These are phyloP conservation scores for Ampelocalamus luodianensis DNA, from an alignment of 176 grass and related monocot genomes.

Conservation along the genomic window DNA sequence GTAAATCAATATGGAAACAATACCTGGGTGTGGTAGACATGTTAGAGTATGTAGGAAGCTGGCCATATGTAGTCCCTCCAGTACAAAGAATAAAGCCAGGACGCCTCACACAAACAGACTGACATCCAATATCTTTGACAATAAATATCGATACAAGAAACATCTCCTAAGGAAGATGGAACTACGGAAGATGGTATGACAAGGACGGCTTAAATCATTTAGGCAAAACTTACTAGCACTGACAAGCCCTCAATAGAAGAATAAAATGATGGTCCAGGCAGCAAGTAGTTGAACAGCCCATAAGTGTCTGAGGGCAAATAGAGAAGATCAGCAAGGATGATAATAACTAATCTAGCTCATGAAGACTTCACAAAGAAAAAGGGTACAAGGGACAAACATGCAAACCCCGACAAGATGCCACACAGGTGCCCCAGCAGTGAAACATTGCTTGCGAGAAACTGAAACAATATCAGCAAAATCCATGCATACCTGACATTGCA, in stretches of 20 bases:
- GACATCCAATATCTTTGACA: conserved; percentile 44
- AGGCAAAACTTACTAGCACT: conserved; percentile 63
- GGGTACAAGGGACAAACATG: conserved; percentile 73
- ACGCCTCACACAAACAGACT: conserved; percentile 80
- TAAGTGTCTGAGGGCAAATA: conserved; percentile 66
- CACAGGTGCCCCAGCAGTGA: conserved; percentile 92
- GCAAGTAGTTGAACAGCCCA: conserved; percentile 85
- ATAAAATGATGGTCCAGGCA: conserved; percentile 87
- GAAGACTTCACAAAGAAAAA: conserved; percentile 41
- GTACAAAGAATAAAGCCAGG: conserved; percentile 96
- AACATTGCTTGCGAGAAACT: conserved; percentile 89
- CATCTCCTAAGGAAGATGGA: conserved; percentile 27
- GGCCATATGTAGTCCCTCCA: conserved; percentile 88
- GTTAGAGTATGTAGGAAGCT: conserved; percentile 81
- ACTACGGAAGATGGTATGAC: conserved; percentile 1
- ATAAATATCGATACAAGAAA: conserved; percentile 20
- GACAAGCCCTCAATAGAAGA: conserved; percentile 82
- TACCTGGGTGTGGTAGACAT: conserved; percentile 66
- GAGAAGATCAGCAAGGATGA: conserved; percentile 43
- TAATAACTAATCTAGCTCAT: conserved; percentile 25
- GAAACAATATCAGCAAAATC: conserved; percentile 93
- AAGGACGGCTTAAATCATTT: conserved; percentile 40
- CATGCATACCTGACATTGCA: conserved; percentile 78
- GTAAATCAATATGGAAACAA: conserved; percentile 36
- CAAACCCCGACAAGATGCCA: conserved; percentile 97